Evolutionary conservation across 169 alveolate genomes (phyloP), one percentile per base, ranked within the genome.

Genomic region (Plasmodium relictum): DNA sequence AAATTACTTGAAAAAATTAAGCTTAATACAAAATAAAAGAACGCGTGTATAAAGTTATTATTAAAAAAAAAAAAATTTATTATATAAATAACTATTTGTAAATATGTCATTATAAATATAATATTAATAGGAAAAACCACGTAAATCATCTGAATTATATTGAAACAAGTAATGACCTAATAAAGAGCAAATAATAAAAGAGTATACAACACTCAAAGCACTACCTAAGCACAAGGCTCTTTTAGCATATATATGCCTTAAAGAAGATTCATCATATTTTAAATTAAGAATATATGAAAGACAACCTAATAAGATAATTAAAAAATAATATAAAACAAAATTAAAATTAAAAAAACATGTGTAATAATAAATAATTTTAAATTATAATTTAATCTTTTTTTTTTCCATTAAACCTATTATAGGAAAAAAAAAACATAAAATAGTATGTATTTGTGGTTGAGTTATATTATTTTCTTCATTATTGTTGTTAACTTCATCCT

Each of bases 141-240:
- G 41, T 2, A 80, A 52, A 44, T 80, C 83, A 12, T 54, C 80
- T n/a, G 72, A 54, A 59, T 70, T 48, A 26, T 70, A 59, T 26
- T 62, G 86, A 45, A 69, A 85, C 10, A 85, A 20, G 12, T 69
- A 85, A 4, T 70, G 92, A 0, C 87, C 92, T 52, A 85, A 54
- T 6, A 85, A 5, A 6, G 92, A 85, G 54, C 92, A 85, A n/a
- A 85, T 7, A 39, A 22, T 22, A 59, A 85, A 85, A 16, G 92
- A 69, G 52, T 85, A 85, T 20, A 85, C 58, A 73, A 85, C 92
- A 56, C 88, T 70, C 68, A 85, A 59, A 52, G 74, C 62, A 42
- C 92, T 70, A 2, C 92, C 92, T 58, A 85, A 74, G 58, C 92
- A 85, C 18, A 85, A 41, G 42, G 92, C 92, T 22, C 37, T 71